Conservation (phyloP, 352 stramenopile genomes). For the Phytophthora parvispora region DNA sequence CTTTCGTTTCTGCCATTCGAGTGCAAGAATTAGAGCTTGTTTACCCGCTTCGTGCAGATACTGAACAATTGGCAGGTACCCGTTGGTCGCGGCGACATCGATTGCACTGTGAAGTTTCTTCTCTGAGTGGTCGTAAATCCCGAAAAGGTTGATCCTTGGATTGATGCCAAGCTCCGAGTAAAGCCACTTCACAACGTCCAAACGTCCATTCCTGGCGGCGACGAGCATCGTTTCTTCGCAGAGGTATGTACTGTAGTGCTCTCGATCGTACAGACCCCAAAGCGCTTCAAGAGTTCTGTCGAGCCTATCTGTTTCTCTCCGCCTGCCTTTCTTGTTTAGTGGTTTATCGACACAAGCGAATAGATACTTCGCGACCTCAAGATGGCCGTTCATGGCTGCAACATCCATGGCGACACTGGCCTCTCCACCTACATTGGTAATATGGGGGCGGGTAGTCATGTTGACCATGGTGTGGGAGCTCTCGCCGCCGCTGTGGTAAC, state of each 20-base stretch:
- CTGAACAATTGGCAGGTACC: neutral
- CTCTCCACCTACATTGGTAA: conserved; percentile 7
- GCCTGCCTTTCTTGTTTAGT: neutral
- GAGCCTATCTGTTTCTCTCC: conserved; percentile 2
- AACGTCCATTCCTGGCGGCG: neutral
- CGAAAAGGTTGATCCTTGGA: conserved; percentile 4
- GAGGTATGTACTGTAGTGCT: neutral
- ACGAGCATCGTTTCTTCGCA: neutral
- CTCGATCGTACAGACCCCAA: neutral
- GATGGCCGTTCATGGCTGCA: conserved; percentile 8
- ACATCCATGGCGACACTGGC: conserved; percentile 3
- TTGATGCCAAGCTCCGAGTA: neutral
- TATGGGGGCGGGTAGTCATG: neutral
- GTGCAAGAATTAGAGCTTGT: neutral
- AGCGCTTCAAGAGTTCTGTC: neutral
- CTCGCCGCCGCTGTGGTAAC: neutral
- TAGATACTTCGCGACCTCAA: conserved; percentile 24
- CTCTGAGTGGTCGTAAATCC: neutral
- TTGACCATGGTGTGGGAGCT: neutral
- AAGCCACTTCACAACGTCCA: conserved; percentile 5
- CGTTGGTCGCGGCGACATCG: neutral
- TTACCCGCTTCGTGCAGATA: neutral
- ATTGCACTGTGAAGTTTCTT: neutral
- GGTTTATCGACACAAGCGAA: conserved; percentile 3
- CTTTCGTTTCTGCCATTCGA: neutral